These are phyloP conservation scores for Phytophthora idaei DNA, from an alignment of 352 stramenopile species.

Conservation along the genomic window DNA sequence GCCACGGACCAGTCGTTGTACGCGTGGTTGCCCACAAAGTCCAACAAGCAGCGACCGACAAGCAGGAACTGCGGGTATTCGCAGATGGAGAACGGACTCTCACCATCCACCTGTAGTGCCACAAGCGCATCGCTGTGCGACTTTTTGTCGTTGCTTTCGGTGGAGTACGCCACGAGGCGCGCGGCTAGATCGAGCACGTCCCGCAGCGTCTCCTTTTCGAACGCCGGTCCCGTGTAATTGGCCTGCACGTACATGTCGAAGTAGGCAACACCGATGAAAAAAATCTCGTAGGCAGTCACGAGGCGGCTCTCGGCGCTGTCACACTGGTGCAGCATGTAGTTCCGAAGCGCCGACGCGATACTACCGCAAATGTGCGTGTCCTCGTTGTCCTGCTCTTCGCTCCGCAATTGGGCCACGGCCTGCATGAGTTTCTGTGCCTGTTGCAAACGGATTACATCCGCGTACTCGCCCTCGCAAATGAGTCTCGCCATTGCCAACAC, in stretches of 20 bases:
- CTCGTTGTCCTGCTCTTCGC: constrained; percentile 22
- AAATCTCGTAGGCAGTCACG: constrained; percentile 55
- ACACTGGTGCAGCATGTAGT: constrained; percentile 44
- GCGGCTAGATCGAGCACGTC: constrained; percentile 52
- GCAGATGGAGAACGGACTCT: constrained; percentile 82
- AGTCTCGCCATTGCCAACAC: constrained; percentile 58
- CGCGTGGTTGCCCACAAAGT: constrained; percentile 63
- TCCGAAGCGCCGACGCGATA: constrained; percentile 49
- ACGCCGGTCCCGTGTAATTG: constrained; percentile 82
- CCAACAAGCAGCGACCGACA: constrained; percentile 64
- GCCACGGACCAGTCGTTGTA: constrained; percentile 72
- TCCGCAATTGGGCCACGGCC: constrained; percentile 10
- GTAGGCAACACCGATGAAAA: constrained; percentile 66
- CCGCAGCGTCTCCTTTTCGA: constrained; percentile 53
- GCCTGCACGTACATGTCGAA: constrained; percentile 83
- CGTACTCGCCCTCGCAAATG: constrained; percentile 68
- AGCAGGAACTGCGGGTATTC: constrained; percentile 76
- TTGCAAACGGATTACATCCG: constrained; percentile 53
- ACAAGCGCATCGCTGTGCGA: constrained; percentile 65
- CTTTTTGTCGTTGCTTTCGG: constrained; percentile 44
- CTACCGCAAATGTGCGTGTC: constrained; percentile 54
- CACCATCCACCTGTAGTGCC: constrained; percentile 76
- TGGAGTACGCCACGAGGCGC: constrained; percentile 37
- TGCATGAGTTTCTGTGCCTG: constrained; percentile 43
- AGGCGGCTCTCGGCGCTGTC: constrained; percentile 36